Base-by-base conservation (phyloP, 148 eudicot species). In the Limonium bicolor region DNA sequence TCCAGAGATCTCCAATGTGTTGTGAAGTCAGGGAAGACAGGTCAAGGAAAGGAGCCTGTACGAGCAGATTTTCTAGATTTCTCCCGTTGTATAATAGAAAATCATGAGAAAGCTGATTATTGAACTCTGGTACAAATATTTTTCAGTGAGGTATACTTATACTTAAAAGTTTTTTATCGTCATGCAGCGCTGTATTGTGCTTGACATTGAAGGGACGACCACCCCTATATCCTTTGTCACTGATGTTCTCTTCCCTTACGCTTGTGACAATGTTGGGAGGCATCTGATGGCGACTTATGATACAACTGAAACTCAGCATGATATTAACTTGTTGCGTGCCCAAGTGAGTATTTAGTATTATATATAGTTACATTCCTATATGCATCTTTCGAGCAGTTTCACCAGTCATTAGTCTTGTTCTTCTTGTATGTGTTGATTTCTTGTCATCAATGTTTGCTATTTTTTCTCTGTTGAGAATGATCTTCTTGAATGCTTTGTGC, bases 151-250 rank as follows among this genome's bases (percentile, higher is more conserved):
- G n/a, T 46, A 30, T 29, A 39, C 21, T 4, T 15, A 37, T 1
- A 42, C 32, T 45, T 47, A 15, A 11, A 4, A 60, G 21, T 34
- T 37, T 35, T 21, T 17, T 39, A 3, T 48, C 46, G 20, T 50
- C 15, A 9, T 66, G 75, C 80, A 90, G 99, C 73, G 79, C 8
- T 85, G 88, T 70, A 67, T 90, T 66, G 94, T 90, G 44, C 86
- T 90, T 34, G 99, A 90, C 78, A 90, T 90, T 68, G 99, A 90
- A 67, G 99, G 99, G 60, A 90, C 99, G 22, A 80, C 95, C 3
- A 90, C 99, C 31, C 95, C 95, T n/a, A 90, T 90, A 59, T 77
- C 95, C 35, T 90, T 85, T 69, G 99, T 84, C 11, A 60, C 95
- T 34, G 94, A 84, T 56, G 71, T 90, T 54, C 85, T 90, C 48